phyloP scores from a whole-genome alignment of 2,329 filamentous ascomycete species.

The Aspergillus caelatus region DNA sequence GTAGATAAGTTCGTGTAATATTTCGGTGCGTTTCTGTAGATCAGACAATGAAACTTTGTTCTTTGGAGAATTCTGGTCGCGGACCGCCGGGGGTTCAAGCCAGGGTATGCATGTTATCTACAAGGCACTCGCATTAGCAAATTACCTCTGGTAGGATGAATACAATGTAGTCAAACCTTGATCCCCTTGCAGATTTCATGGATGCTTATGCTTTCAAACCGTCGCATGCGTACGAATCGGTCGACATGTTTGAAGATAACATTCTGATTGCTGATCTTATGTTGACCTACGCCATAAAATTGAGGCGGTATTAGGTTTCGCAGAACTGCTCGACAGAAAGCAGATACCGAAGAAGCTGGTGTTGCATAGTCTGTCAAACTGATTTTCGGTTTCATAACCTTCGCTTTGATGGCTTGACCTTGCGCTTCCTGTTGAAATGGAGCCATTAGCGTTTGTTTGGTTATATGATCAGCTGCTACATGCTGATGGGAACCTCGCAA shows the following conservation, averaged over 20 bases:
- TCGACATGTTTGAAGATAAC: conserved; percentile 71
- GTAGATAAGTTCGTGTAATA: conserved; percentile 85
- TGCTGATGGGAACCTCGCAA: conserved; percentile 20
- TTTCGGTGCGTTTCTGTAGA: conserved; percentile 71
- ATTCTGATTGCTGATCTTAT: conserved; percentile 61
- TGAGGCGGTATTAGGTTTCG: conserved; percentile 70
- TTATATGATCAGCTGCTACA: not conserved
- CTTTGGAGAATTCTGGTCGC: conserved; percentile 29
- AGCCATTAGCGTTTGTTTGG: not conserved
- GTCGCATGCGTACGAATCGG: conserved; percentile 73
- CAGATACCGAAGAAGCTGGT: conserved; percentile 70
- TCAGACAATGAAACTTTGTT: conserved; percentile 71
- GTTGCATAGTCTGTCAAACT: conserved; percentile 70
- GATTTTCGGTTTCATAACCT: conserved; percentile 20
- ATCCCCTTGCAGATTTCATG: conserved; percentile 77
- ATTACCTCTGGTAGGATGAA: not conserved
- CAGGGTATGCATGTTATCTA: conserved; percentile 72
- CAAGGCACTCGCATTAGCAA: conserved; percentile 1
- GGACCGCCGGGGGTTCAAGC: conserved; percentile 63
- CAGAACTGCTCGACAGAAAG: conserved; percentile 80
- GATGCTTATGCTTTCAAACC: conserved; percentile 78
- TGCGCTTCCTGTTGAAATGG: not conserved
- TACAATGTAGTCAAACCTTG: conserved; percentile 59
- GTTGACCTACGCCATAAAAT: conserved; percentile 69
- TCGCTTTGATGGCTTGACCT: conserved; percentile 12